phyloP scores from a whole-genome alignment of 768 basidiomycete species.

The Suillus cothurnatus region DNA sequence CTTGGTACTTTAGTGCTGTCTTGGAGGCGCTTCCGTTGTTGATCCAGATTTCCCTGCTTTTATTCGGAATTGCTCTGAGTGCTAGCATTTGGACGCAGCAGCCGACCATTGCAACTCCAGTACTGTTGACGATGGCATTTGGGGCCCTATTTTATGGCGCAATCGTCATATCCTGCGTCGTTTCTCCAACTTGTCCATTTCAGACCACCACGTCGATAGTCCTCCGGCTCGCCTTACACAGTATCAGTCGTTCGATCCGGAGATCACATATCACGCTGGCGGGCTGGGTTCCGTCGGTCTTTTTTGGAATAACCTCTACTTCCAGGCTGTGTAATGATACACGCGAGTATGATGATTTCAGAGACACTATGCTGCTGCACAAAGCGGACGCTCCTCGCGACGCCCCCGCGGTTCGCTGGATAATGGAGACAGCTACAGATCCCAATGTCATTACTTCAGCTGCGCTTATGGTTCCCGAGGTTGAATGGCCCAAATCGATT shows the following conservation, averaged over 20 bases:
- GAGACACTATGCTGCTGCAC: not conserved
- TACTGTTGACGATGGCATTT: conserved; percentile 1
- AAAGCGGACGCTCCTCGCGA: not conserved
- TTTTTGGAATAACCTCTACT: not conserved
- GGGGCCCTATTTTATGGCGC: not conserved
- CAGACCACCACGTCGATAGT: not conserved
- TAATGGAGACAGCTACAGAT: conserved; percentile 6
- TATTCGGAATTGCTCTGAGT: conserved; percentile 15
- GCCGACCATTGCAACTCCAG: conserved; percentile 4
- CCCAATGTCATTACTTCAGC: conserved; percentile 4
- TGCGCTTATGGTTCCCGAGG: conserved; percentile 6
- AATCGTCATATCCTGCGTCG: conserved; percentile 2
- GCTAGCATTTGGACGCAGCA: conserved; percentile 10
- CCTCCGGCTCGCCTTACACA: not conserved
- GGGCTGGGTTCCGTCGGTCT: not conserved
- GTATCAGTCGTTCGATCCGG: not conserved
- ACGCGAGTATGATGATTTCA: not conserved
- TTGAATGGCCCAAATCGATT: conserved; percentile 6
- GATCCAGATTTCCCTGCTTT: conserved; percentile 14
- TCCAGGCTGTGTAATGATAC: not conserved
- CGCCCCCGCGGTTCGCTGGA: conserved; percentile 7
- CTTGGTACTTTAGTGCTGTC: conserved; percentile 15
- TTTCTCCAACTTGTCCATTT: conserved; percentile 14
- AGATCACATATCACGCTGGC: not conserved
- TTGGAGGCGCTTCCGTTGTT: conserved; percentile 14